Percentiles rank a stretch among this genome's conserved stretches.
phyloP scores from a whole-genome alignment of 306 rosid genomes.

The Sechiopsis laciniata region DNA sequence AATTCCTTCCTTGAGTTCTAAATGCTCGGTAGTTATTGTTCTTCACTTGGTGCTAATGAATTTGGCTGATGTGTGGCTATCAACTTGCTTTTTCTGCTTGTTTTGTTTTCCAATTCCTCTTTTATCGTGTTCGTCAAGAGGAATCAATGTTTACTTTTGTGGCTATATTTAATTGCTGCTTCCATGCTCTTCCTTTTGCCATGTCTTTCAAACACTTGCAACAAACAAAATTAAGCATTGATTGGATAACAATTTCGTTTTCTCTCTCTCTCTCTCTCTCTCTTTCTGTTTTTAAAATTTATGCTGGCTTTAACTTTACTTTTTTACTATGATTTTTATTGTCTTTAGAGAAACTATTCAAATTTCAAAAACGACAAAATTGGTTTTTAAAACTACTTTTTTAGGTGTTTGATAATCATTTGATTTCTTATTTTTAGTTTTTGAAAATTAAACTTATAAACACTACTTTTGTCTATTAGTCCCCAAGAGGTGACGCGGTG shows the following conservation, averaged over 20 bases:
- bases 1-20: not conserved
- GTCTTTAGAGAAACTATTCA: not conserved
- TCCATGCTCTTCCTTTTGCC: not conserved
- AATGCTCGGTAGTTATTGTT: not conserved
- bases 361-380: too few species aligned
- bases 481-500: too few species aligned
- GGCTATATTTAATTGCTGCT: not conserved
- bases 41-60: not conserved
- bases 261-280: too few species aligned
- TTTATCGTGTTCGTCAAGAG: not conserved
- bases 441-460: too few species aligned
- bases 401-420: too few species aligned
- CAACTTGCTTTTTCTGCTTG: not conserved
- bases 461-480: too few species aligned
- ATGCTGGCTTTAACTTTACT: too few species aligned
- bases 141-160: not conserved
- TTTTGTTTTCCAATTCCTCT: not conserved
- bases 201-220: slow-evolving; percentile 7
- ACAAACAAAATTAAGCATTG: not conserved
- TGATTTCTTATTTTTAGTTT: too few species aligned
- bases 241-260: too few species aligned
- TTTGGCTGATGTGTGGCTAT: not conserved
- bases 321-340: too few species aligned
- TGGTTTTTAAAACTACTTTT: not conserved
- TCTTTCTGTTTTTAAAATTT: too few species aligned